Evolutionary conservation across 768 basidiomycete genomes (phyloP).

Genomic region (Phaeotremella fagi): DNA sequence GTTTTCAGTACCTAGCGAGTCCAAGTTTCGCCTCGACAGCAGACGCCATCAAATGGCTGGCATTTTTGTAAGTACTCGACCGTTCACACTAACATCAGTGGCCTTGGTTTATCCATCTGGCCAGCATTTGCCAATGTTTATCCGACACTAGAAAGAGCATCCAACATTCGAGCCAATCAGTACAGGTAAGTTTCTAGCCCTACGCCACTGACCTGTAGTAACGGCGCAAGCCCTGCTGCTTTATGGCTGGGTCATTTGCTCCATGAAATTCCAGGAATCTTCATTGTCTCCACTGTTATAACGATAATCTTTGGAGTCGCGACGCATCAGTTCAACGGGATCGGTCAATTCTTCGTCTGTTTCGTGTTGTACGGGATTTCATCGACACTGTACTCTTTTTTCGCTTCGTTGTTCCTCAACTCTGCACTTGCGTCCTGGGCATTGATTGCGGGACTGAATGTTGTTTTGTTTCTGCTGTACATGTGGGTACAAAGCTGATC

Average conservation of each 20-base stretch:
- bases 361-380: conserved; percentile 60
- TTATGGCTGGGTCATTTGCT: conserved; percentile 75
- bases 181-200: conserved; percentile 57
- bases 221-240: conserved; percentile 23
- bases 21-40: conserved; percentile 52
- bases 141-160: conserved; percentile 65
- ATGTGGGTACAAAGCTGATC: neutral
- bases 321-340: conserved; percentile 63
- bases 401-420: conserved; percentile 59
- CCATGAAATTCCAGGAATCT: conserved; percentile 62
- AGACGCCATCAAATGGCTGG: conserved; percentile 63
- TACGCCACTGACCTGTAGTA: conserved; percentile 13
- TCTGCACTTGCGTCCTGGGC: conserved; percentile 73
- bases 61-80: conserved; percentile 60
- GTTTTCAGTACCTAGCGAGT: conserved; percentile 59
- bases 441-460: conserved; percentile 65
- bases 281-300: conserved; percentile 62
- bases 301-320: conserved; percentile 59
- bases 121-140: conserved; percentile 80
- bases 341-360: conserved; percentile 60
- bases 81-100: conserved; percentile 2
- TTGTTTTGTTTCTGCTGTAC: conserved; percentile 67
- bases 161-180: conserved; percentile 73
- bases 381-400: conserved; percentile 65
- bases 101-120: conserved; percentile 57